These are phyloP conservation scores for Hylodesmum podocarpum DNA, from an alignment of 306 rosid genomes.

Conservation along the genomic window DNA sequence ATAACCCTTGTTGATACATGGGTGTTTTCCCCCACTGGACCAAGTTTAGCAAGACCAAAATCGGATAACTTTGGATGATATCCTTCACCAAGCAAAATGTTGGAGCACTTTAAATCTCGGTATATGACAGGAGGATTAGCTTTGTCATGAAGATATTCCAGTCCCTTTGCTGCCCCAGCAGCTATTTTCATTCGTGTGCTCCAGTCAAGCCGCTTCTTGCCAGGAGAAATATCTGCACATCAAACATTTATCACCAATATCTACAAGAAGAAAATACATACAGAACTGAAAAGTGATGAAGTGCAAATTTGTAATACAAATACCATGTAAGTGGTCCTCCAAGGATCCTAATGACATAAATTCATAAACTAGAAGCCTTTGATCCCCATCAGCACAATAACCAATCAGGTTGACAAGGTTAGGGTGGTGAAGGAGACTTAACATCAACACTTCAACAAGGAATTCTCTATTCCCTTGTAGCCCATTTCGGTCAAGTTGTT, in stretches of 20 bases:
- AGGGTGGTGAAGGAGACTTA: slow-evolving; percentile 91
- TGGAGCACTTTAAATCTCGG: slow-evolving; percentile 89
- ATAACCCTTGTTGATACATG: slow-evolving; percentile 95
- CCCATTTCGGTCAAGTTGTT: slow-evolving; percentile 93
- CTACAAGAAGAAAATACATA: background rate
- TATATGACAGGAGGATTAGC: slow-evolving; percentile 98
- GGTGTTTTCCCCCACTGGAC: slow-evolving; percentile 93
- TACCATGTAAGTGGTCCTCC: slow-evolving; percentile 94
- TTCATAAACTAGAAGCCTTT: slow-evolving; percentile 94
- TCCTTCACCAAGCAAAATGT: slow-evolving; percentile 85
- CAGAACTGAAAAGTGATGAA: background rate
- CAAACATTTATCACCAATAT: slow-evolving; percentile 23
- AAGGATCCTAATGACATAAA: slow-evolving; percentile 89
- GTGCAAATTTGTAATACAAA: slow-evolving; percentile 11
- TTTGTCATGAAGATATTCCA: slow-evolving; percentile 88
- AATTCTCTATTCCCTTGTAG: slow-evolving; percentile 94
- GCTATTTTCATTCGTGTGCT: slow-evolving; percentile 90
- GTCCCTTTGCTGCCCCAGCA: slow-evolving; percentile 88
- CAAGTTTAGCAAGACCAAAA: slow-evolving; percentile 93
- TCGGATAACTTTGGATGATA: slow-evolving; percentile 91
- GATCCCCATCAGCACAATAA: slow-evolving; percentile 98
- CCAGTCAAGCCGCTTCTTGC: slow-evolving; percentile 81
- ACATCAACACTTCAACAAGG: slow-evolving; percentile 91
- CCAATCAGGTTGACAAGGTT: slow-evolving; percentile 93
- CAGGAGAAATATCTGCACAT: slow-evolving; percentile 69